Evolutionary conservation across 108 stramenopile species (phyloP).

Genomic region (Pseudonitzschia pungens): DNA sequence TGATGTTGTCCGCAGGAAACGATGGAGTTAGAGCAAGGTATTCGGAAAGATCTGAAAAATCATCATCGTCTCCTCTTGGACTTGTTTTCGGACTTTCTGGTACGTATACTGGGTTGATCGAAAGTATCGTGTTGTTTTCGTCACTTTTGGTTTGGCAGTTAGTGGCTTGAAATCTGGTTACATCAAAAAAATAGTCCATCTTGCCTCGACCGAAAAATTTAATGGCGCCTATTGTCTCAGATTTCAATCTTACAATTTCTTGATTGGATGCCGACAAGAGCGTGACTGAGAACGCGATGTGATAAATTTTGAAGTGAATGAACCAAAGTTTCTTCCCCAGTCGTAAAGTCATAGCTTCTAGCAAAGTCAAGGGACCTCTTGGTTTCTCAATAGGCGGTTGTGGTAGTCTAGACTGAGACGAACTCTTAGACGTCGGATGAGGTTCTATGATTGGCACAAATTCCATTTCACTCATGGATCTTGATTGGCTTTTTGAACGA

Average conservation of each 20-base stretch:
- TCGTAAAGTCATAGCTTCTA: conserved; percentile 46
- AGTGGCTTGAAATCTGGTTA: conserved; percentile 50
- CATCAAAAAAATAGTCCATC: conserved; percentile 59
- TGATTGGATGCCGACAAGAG: conserved; percentile 28
- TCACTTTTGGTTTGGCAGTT: conserved; percentile 27
- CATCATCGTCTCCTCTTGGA: conserved; percentile 17
- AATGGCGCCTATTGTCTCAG: conserved; percentile 42
- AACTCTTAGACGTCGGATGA: neutral
- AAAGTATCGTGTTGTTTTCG: conserved; percentile 22
- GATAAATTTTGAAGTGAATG: conserved; percentile 35
- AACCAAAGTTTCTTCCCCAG: conserved; percentile 48
- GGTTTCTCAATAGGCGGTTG: neutral
- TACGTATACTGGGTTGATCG: conserved; percentile 19
- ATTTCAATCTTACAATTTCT: conserved; percentile 39
- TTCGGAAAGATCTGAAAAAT: conserved; percentile 14
- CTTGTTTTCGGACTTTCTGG: conserved; percentile 1
- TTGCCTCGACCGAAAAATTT: conserved; percentile 54
- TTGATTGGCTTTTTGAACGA: conserved; percentile 15
- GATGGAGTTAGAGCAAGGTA: conserved; percentile 18
- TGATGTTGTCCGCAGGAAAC: conserved; percentile 16
- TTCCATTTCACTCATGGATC: neutral
- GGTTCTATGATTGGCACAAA: neutral
- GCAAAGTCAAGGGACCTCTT: conserved; percentile 20
- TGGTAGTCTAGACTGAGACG: conserved; percentile 4
- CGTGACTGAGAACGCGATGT: conserved; percentile 30